Evolutionary conservation across 164 flowering plant species (phyloP).

Genomic region (Hamamelis virginiana): DNA sequence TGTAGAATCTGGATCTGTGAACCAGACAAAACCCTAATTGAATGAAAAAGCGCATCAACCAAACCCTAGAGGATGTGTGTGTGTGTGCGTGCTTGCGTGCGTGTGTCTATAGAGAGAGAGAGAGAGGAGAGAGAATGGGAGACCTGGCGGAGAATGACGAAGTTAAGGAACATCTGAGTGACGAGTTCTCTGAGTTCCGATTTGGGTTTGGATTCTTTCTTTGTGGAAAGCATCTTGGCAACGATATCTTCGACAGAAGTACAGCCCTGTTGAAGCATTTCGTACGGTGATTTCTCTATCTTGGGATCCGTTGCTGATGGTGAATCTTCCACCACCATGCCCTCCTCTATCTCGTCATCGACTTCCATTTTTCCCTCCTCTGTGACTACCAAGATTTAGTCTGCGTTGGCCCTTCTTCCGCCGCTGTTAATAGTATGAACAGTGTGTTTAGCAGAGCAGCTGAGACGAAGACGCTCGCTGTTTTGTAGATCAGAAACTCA

Average conservation of each 20-base stretch:
- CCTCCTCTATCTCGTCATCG: conserved; percentile 32
- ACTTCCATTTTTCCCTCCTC: conserved; percentile 12
- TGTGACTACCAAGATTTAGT: background rate
- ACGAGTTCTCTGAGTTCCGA: conserved; percentile 69
- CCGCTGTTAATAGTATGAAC: too few species aligned
- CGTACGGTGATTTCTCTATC: conserved; percentile 48
- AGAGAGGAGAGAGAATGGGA: conserved; percentile 2
- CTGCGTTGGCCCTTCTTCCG: too few species aligned
- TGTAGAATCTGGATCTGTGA: too few species aligned
- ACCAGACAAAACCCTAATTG: background rate
- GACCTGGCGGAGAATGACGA: conserved; percentile 90
- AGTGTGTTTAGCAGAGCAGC: too few species aligned
- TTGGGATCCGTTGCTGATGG: conserved; percentile 16
- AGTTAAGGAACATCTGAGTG: conserved; percentile 79
- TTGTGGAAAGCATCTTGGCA: conserved; percentile 69
- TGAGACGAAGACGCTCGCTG: too few species aligned
- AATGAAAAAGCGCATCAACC: background rate
- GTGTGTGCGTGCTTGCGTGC: background rate
- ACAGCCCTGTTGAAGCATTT: conserved; percentile 56
- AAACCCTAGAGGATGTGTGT: background rate
- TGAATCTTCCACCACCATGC: conserved; percentile 19
- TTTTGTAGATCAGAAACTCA: too few species aligned
- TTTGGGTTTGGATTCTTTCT: conserved; percentile 57
- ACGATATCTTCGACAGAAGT: conserved; percentile 75
- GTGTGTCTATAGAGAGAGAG: background rate